Conservation (phyloP, 2,329 filamentous ascomycete species). For the Basipetospora chlamydospora region DNA sequence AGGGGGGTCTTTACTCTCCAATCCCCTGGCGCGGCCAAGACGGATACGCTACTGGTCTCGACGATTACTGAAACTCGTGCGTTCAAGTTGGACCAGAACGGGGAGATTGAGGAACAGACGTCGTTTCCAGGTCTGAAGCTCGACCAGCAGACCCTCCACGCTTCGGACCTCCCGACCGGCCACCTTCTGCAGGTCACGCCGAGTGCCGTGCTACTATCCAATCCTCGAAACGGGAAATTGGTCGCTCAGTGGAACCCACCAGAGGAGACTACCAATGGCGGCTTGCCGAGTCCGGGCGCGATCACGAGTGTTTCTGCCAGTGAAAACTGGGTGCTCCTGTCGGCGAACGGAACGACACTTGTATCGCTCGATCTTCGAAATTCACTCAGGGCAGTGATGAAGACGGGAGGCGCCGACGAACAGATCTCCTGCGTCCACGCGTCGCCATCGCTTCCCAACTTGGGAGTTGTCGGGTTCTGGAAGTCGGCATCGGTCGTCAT, state of each 20-base stretch:
- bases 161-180: slow-evolving; percentile 46
- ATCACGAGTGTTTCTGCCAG: slow-evolving; percentile 75
- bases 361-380: slow-evolving; percentile 51
- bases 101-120: slow-evolving; percentile 78
- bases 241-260: slow-evolving; percentile 41
- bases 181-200: slow-evolving; percentile 66
- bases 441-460: slow-evolving; percentile 42
- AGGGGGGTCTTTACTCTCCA: slow-evolving; percentile 58
- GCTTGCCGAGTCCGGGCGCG: slow-evolving; percentile 10
- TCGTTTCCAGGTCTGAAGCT: slow-evolving; percentile 56
- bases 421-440: slow-evolving; percentile 80
- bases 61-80: slow-evolving; percentile 73
- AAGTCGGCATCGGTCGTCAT: slow-evolving; percentile 67
- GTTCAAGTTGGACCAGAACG: slow-evolving; percentile 60
- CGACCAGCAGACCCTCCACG: slow-evolving; percentile 57
- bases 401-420: slow-evolving; percentile 44
- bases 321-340: slow-evolving; percentile 52
- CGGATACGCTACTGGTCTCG: slow-evolving; percentile 64
- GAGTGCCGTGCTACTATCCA: slow-evolving; percentile 44
- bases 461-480: slow-evolving; percentile 81
- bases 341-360: slow-evolving; percentile 59
- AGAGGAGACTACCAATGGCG: slow-evolving; percentile 25
- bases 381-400: slow-evolving; percentile 42
- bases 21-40: slow-evolving; percentile 29
- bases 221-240: slow-evolving; percentile 39